A percentile compares a stretch with the other conserved stretches of the same genome.
Evolutionary conservation across 805 yeast genomes (phyloP).

Genomic region (Starmera amethionina): DNA sequence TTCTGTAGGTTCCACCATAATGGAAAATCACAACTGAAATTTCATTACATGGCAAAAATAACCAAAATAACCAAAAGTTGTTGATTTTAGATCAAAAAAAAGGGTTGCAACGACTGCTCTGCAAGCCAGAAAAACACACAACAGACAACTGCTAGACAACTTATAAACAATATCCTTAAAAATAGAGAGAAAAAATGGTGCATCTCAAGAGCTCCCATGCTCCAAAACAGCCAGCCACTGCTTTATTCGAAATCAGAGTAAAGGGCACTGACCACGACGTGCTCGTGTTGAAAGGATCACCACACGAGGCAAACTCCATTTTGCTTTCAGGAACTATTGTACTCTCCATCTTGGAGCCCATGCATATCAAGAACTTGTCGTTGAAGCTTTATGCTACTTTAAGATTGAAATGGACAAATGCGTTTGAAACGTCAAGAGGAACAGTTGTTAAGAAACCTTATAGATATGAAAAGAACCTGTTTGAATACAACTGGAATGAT

Average conservation of each 20-base stretch:
- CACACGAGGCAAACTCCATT: conserved; percentile 69
- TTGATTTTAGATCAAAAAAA: too few species aligned
- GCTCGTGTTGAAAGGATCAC: conserved; percentile 68
- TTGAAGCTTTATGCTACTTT: conserved; percentile 61
- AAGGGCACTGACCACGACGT: conserved; percentile 69
- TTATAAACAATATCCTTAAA: too few species aligned
- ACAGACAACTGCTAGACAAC: too few species aligned
- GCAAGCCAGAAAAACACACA: too few species aligned
- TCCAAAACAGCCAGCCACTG: conserved; percentile 22
- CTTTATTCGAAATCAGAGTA: conserved; percentile 45
- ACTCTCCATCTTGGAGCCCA: conserved; percentile 65
- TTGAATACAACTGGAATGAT: conserved; percentile 73
- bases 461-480: conserved; percentile 51
- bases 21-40: too few species aligned
- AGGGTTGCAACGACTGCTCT: too few species aligned
- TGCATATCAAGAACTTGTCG: conserved; percentile 52
- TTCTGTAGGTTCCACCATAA: too few species aligned
- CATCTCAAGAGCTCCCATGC: conserved; percentile 10
- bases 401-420: conserved; percentile 56
- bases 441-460: conserved; percentile 32
- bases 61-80: too few species aligned
- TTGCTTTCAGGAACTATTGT: conserved; percentile 71
- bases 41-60: too few species aligned
- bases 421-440: conserved; percentile 35
- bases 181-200: background rate